Base-by-base conservation (phyloP, 2,329 filamentous ascomycete genomes). In the Coccinonectria pachysandricola region DNA sequence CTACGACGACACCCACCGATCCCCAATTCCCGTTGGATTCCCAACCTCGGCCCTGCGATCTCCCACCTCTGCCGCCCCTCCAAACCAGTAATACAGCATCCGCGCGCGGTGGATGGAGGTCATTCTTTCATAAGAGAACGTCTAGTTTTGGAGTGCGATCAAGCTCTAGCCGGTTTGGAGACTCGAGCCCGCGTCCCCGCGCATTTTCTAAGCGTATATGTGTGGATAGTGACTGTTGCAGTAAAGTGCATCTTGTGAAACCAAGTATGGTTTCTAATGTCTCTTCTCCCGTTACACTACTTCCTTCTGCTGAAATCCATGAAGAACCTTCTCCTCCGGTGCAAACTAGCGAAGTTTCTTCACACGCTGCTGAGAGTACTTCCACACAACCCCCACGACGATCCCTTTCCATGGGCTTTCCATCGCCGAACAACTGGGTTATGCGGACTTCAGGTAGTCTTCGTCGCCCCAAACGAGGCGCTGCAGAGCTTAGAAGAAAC, bases 321-420 rank as follows among this genome's bases (percentile, higher is more conserved):
- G 38, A 46, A 29, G 39, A 37, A n/a, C 12, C 28, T n/a, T 32
- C 24, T 13, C 28, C 37, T 7, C 23, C 27, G 15, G 23, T 27
- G n/a, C 24, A 39, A 15, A 28, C 31, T 8, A 14, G 24, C 10
- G 26, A 41, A 17, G 26, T 35, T 8, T 32, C 35, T 15, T 21
- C 24, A 15, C 29, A 45, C 32, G 42, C 53, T 2, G 44, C 50
- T 3, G 57, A 62, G 19, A 50, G 50, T 15, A 60, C 59, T 2
- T 58, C 61, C 3, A 55, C 60, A 6, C 64, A 60, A 39, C 56
- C 50, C 26, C 54, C 65, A 8, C 61, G 59, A 28, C 62, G 67
- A 32, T 75, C 73, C 10, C 54, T 71, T 14, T 76, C 74, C 10
- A 66, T 72, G 60, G 69, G 73, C 28, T 71, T 78, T 33, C 60